Evolutionary conservation across 129 eudicot genomes (phyloP).

Genomic region (Dittrichia graveolens): DNA sequence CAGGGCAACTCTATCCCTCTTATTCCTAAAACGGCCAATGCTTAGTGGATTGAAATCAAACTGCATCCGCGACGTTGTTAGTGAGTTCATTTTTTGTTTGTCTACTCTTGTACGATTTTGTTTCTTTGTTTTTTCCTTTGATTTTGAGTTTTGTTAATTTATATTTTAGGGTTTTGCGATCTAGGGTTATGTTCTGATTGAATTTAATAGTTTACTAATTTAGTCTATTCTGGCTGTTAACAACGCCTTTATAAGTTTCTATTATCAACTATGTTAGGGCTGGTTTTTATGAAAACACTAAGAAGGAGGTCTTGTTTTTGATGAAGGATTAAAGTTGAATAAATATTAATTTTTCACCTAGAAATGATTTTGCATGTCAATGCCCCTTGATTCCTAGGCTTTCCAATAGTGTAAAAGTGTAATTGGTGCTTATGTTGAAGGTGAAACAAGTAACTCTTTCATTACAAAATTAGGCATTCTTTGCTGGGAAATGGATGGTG

Average conservation of each 20-base stretch:
- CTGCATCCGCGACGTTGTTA: constrained; percentile 17
- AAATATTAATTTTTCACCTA: not conserved
- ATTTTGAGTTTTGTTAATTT: constrained; percentile 10
- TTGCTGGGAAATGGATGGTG: not conserved
- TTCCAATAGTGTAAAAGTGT: not conserved
- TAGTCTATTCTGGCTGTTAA: not conserved
- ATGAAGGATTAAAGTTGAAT: not conserved
- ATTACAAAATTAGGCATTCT: not conserved
- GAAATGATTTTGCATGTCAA: not conserved
- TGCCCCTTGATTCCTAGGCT: not conserved
- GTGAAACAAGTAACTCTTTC: not conserved
- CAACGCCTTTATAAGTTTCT: not conserved
- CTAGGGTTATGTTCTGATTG: constrained; percentile 9
- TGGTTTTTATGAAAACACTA: not conserved
- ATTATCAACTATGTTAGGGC: not conserved
- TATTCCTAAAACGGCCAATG: constrained; percentile 70
- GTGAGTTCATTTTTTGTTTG: constrained; percentile 18
- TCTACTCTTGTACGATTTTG: not conserved
- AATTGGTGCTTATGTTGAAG: no score
- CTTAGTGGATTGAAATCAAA: constrained; percentile 32
- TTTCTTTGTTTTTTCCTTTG: not conserved
- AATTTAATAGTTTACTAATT: not conserved
- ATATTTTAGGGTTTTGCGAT: constrained; percentile 26
- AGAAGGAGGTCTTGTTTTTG: not conserved
- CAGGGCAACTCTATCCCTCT: constrained; percentile 40